phyloP scores from a whole-genome alignment of 2,329 filamentous ascomycete genomes.

The Alternaria sp. region DNA sequence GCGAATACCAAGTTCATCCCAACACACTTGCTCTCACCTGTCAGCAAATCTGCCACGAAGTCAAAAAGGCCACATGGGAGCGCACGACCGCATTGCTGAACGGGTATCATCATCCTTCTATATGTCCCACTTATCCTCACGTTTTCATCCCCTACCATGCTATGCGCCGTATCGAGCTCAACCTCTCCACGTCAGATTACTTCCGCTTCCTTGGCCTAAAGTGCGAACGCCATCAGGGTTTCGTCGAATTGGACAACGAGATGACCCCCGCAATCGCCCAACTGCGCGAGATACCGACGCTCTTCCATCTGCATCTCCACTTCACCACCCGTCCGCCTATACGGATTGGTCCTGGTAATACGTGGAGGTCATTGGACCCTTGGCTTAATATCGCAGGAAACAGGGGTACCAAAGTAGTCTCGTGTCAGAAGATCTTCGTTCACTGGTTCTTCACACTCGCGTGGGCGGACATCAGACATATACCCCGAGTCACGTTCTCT shows the following conservation, averaged over 20 bases:
- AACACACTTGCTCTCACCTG: neutral
- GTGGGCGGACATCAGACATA: neutral
- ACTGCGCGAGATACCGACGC: neutral
- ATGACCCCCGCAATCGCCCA: neutral
- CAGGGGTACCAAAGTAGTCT: neutral
- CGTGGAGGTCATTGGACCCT: neutral
- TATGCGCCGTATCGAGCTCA: neutral
- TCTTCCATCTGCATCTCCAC: neutral
- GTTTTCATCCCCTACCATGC: neutral
- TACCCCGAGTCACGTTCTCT: neutral
- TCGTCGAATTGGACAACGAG: neutral
- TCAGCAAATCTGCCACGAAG: neutral
- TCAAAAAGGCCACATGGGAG: neutral
- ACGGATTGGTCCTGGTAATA: neutral
- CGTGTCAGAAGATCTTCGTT: neutral
- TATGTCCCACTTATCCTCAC: neutral
- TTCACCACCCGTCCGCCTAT: neutral
- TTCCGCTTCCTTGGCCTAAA: neutral
- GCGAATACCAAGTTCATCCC: neutral
- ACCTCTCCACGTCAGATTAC: neutral
- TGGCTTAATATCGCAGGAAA: neutral
- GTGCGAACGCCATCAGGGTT: neutral
- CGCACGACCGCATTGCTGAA: neutral
- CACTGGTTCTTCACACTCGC: neutral
- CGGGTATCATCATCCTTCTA: neutral